Evolutionary conservation across 2,329 filamentous ascomycete genomes (phyloP).

Genomic region (Fusarium sterilihyphosum): DNA sequence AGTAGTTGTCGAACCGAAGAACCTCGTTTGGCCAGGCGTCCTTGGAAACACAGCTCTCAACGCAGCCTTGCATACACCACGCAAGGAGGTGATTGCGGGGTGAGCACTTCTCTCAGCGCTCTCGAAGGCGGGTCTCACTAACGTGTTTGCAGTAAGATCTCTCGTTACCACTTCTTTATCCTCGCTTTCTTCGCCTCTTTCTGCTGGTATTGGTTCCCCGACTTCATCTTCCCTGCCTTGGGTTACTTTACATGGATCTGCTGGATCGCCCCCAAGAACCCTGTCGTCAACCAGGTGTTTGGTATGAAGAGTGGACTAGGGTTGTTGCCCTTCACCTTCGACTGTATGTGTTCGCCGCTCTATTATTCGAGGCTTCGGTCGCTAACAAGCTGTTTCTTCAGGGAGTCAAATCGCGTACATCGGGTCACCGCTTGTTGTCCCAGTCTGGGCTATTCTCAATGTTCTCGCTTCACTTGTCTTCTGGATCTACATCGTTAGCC

Average conservation of each 20-base stretch:
- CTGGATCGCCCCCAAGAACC: slow-evolving; percentile 60
- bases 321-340: slow-evolving; percentile 54
- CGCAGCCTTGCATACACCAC: slow-evolving; percentile 50
- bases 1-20: slow-evolving; percentile 57
- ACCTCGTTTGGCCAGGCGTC: slow-evolving; percentile 63
- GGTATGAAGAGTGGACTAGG: slow-evolving; percentile 57
- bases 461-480: slow-evolving; percentile 59
- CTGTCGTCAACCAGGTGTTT: slow-evolving; percentile 58
- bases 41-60: slow-evolving; percentile 60
- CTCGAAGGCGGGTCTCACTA: accelerated
- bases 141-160: slow-evolving; percentile 40
- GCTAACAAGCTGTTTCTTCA: neutral
- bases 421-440: slow-evolving; percentile 52
- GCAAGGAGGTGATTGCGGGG: slow-evolving; percentile 44
- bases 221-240: slow-evolving; percentile 56
- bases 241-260: slow-evolving; percentile 59
- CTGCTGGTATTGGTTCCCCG: slow-evolving; percentile 62
- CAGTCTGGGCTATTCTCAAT: slow-evolving; percentile 59
- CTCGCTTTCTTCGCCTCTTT: slow-evolving; percentile 50
- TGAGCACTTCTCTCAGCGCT: neutral
- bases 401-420: slow-evolving; percentile 51
- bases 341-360: slow-evolving; percentile 44
- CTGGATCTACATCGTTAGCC: slow-evolving; percentile 57
- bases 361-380: neutral
- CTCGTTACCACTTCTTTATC: slow-evolving; percentile 58